Percentiles rank a stretch among this genome's conserved stretches.
These are phyloP conservation scores for Chenopodium formosanum DNA, from an alignment of 148 eudicot species.

Conservation along the genomic window DNA sequence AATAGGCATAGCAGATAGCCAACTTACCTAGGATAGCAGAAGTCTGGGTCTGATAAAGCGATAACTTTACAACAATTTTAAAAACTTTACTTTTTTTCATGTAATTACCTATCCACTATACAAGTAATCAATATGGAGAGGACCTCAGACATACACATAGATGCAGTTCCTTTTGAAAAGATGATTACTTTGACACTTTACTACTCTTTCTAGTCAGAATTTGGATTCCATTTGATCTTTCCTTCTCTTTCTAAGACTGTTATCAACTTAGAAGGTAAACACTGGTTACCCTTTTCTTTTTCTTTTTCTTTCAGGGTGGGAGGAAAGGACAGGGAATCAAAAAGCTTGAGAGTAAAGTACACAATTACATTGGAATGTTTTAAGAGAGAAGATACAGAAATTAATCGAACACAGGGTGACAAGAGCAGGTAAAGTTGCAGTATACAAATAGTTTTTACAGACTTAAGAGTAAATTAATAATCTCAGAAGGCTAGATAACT, in stretches of 20 bases:
- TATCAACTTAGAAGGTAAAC: background rate
- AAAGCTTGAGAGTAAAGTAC: background rate
- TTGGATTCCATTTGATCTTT: background rate
- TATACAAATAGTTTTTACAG: too few species aligned
- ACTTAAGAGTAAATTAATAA: background rate
- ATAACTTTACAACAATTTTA: background rate
- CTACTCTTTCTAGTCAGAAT: background rate
- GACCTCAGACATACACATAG: background rate
- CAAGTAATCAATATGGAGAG: background rate
- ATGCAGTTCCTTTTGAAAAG: background rate
- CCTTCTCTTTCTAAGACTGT: background rate
- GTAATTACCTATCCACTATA: background rate
- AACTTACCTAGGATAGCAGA: background rate
- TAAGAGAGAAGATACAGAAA: background rate
- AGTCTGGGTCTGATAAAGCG: background rate
- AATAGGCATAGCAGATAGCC: background rate
- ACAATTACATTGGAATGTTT: background rate
- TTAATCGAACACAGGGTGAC: background rate
- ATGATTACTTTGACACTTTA: background rate
- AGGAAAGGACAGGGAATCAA: background rate
- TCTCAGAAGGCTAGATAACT: background rate
- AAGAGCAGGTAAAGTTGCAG: background rate
- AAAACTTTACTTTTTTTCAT: background rate
- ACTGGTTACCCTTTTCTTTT: background rate
- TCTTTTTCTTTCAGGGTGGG: background rate